These are phyloP conservation scores for Saccharomyces hybrid DNA, from an alignment of 1,139 yeast genomes.

Conservation along the genomic window DNA sequence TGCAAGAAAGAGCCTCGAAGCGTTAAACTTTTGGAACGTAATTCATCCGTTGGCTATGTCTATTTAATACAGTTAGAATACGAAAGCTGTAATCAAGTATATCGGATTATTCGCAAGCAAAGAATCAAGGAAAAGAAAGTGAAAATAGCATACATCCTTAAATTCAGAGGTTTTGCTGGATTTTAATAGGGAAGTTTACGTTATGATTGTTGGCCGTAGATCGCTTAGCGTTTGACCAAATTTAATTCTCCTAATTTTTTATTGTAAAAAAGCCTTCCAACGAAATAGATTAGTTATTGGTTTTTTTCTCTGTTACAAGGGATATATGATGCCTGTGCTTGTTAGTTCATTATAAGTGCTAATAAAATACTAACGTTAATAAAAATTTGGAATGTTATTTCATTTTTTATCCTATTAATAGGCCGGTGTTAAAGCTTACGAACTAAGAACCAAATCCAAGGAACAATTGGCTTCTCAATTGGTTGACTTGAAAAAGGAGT, in stretches of 20 bases:
- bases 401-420: conserved; percentile 21
- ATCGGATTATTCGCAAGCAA: neutral
- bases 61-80: neutral
- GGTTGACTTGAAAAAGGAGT: conserved; percentile 94
- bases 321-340: neutral
- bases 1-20: neutral
- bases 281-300: neutral
- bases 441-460: conserved; percentile 96
- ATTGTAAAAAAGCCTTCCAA: neutral
- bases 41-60: neutral
- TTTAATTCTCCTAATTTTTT: neutral
- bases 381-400: neutral
- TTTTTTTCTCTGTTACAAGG: neutral
- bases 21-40: neutral
- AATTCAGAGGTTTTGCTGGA: neutral
- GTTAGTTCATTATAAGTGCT: neutral
- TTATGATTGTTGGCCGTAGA: neutral
- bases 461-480: conserved; percentile 92
- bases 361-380: neutral
- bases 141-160: no score
- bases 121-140: neutral
- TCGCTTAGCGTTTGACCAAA: neutral
- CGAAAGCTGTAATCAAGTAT: neutral
- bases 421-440: conserved; percentile 94
- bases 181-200: neutral